Evolutionary conservation across 768 basidiomycete species (phyloP).

Genomic region (Suillus subaureus): DNA sequence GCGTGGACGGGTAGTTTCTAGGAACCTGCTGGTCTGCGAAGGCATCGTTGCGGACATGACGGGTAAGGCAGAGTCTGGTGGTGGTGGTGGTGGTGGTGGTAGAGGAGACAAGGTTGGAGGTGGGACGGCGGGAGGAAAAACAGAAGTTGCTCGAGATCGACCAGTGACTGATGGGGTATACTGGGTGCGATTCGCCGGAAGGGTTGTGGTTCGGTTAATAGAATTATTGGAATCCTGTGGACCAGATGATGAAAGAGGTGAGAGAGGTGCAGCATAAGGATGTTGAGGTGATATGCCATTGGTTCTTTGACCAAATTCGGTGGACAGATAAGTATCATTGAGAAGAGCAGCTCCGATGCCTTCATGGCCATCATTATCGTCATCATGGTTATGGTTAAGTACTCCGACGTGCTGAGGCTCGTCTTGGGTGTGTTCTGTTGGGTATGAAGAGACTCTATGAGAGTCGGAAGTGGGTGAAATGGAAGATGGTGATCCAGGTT

Average conservation of each 20-base stretch:
- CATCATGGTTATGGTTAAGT: slow-evolving; percentile 25
- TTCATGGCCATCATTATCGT: slow-evolving; percentile 42
- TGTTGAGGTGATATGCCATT: slow-evolving; percentile 32
- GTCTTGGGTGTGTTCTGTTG: slow-evolving; percentile 41
- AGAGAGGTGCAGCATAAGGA: slow-evolving; percentile 50
- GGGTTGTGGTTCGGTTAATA: slow-evolving; percentile 39
- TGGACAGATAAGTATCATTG: slow-evolving; percentile 32
- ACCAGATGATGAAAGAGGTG: slow-evolving; percentile 15
- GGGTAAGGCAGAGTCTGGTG: slow-evolving; percentile 39
- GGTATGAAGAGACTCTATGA: slow-evolving; percentile 50
- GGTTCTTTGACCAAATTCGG: slow-evolving; percentile 21
- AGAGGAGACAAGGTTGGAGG: slow-evolving; percentile 65
- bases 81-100: slow-evolving; percentile 60
- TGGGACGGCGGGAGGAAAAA: slow-evolving; percentile 65
- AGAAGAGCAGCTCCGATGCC: slow-evolving; percentile 50
- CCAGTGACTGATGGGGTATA: slow-evolving; percentile 26
- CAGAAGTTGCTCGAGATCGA: slow-evolving; percentile 58
- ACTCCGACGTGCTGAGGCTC: slow-evolving; percentile 26
- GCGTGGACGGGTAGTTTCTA: slow-evolving; percentile 45
- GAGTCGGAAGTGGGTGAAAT: slow-evolving; percentile 48
- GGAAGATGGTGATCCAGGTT: slow-evolving; percentile 39
- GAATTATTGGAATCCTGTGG: slow-evolving; percentile 19
- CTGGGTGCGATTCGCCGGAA: slow-evolving; percentile 32
- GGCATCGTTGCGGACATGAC: slow-evolving; percentile 32
- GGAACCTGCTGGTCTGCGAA: slow-evolving; percentile 32